Evolutionary conservation across 2,329 filamentous ascomycete species (phyloP).

Genomic region (Lachnellula willkommii): DNA sequence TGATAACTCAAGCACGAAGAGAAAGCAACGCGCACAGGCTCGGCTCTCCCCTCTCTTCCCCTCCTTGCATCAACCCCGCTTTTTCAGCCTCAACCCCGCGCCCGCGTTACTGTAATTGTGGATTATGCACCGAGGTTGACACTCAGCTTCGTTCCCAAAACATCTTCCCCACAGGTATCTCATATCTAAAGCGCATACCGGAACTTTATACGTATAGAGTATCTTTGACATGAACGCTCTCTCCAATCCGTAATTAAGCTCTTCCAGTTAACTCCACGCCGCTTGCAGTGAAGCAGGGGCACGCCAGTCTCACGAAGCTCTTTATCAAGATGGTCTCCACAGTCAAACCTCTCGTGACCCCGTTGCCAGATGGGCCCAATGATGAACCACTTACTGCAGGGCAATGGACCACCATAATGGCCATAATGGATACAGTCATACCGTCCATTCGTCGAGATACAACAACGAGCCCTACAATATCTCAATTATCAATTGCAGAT

Average conservation of each 20-base stretch:
- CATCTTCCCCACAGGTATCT: too few relatives aligned
- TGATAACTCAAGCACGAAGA: too few relatives aligned
- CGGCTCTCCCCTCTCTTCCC: too few relatives aligned
- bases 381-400: slow-evolving; percentile 39
- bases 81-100: too few relatives aligned
- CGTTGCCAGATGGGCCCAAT: slow-evolving; percentile 25
- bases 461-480: not conserved
- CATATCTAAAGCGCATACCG: too few relatives aligned
- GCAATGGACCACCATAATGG: slow-evolving; percentile 51
- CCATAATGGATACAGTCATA: slow-evolving; percentile 54
- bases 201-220: too few relatives aligned
- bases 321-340: slow-evolving; percentile 2
- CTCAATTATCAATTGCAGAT: slow-evolving; percentile 44
- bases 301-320: not conserved
- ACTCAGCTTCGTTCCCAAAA: too few relatives aligned
- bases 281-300: not conserved
- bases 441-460: slow-evolving; percentile 49
- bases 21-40: too few relatives aligned
- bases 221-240: not conserved
- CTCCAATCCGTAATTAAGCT: not conserved
- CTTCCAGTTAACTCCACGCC: not conserved
- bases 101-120: too few relatives aligned
- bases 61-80: too few relatives aligned
- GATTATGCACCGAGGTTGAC: too few relatives aligned
- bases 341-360: slow-evolving; percentile 16